A percentile compares a stretch with the other conserved stretches of the same genome.
Evolutionary conservation across 139 green algal genomes (phyloP).

Genomic region (Chlamydomonas sp.): DNA sequence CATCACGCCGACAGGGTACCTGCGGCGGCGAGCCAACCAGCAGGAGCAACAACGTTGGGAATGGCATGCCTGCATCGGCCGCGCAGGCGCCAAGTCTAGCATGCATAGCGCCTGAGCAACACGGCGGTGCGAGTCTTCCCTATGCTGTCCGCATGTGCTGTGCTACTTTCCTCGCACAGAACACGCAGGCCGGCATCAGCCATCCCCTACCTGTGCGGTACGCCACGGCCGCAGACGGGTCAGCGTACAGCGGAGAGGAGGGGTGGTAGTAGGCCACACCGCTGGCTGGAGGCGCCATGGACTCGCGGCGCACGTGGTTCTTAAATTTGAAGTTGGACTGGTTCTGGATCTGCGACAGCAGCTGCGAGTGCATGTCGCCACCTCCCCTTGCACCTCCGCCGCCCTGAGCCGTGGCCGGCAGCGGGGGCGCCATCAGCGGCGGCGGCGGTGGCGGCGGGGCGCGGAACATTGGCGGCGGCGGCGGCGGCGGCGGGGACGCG

Average conservation of each 20-base stretch:
- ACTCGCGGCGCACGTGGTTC: conserved; percentile 5
- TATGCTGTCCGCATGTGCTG: too few relatives aligned
- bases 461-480: not conserved
- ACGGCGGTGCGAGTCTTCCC: too few relatives aligned
- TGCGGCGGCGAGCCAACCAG: too few relatives aligned
- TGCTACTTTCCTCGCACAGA: not conserved
- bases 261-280: not conserved
- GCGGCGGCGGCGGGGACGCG: not conserved
- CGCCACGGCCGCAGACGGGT: not conserved
- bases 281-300: not conserved
- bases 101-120: too few relatives aligned
- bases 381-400: not conserved
- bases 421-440: not conserved
- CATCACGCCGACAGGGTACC: too few relatives aligned
- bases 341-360: conserved; percentile 1
- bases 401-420: too few relatives aligned
- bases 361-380: not conserved
- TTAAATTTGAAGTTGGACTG: conserved; percentile 6
- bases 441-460: not conserved
- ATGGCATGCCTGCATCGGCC: too few relatives aligned
- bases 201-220: not conserved
- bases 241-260: not conserved
- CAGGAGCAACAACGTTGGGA: too few relatives aligned
- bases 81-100: too few relatives aligned
- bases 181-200: not conserved